Evolutionary conservation across 306 rosid species (phyloP).

Genomic region (Casuarina equisetifolia): DNA sequence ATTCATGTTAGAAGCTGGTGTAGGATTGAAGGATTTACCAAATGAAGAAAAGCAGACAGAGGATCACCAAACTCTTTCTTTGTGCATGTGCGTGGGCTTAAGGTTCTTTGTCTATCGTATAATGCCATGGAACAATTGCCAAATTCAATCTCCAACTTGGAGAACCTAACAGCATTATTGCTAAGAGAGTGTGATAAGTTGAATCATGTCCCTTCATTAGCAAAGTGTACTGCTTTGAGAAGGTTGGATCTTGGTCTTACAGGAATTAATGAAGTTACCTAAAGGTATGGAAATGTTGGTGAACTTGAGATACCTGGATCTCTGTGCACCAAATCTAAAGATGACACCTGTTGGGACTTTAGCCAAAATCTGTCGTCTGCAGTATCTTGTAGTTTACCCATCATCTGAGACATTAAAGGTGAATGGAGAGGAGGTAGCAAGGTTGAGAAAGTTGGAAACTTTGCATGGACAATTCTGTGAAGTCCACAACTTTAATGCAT

Average conservation of each 20-base stretch:
- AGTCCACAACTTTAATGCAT: neutral
- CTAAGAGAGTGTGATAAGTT: slow-evolving; percentile 8
- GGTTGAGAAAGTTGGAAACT: slow-evolving; percentile 12
- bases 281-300: slow-evolving; percentile 18
- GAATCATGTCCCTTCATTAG: slow-evolving; percentile 15
- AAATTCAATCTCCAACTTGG: slow-evolving; percentile 16
- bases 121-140: slow-evolving; percentile 22
- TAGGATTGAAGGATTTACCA: slow-evolving; percentile 12
- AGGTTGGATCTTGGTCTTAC: slow-evolving; percentile 18
- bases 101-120: slow-evolving; percentile 11
- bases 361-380: slow-evolving; percentile 12
- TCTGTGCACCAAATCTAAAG: neutral
- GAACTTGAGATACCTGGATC: slow-evolving; percentile 1
- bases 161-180: slow-evolving; percentile 4
- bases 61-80: slow-evolving; percentile 18
- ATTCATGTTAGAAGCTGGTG: slow-evolving; percentile 20
- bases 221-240: neutral
- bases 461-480: slow-evolving; percentile 1
- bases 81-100: slow-evolving; percentile 15
- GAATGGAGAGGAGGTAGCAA: slow-evolving; percentile 8
- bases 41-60: slow-evolving; percentile 14
- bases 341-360: neutral
- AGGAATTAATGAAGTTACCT: slow-evolving; percentile 17
- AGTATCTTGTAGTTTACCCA: neutral
- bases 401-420: neutral